These are phyloP conservation scores for Esteya vermicola DNA, from an alignment of 2,329 filamentous ascomycete genomes.

Conservation along the genomic window DNA sequence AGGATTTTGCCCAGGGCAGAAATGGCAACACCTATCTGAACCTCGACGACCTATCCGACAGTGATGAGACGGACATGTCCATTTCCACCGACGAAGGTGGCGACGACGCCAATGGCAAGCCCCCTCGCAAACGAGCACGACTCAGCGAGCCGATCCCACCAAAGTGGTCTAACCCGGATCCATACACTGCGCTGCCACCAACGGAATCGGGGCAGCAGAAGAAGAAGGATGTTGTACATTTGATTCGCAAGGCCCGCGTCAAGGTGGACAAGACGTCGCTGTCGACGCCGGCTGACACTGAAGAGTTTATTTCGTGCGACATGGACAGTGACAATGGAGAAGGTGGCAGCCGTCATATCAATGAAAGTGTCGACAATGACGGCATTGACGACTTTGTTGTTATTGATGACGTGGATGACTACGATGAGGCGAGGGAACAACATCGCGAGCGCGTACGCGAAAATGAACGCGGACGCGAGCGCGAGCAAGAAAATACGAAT, in stretches of 20 bases:
- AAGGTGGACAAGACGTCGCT: slow-evolving; percentile 31
- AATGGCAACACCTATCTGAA: slow-evolving; percentile 36
- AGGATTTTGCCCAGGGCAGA: slow-evolving; percentile 30
- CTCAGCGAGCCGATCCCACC: slow-evolving; percentile 24
- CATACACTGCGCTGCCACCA: slow-evolving; percentile 77
- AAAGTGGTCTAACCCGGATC: slow-evolving; percentile 93
- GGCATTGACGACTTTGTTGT: not conserved
- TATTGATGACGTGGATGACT: slow-evolving; percentile 2
- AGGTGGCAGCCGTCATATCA: not conserved
- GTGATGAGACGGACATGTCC: slow-evolving; percentile 51
- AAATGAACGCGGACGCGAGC: too few species aligned
- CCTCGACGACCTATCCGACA: slow-evolving; percentile 45
- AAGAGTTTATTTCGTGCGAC: slow-evolving; percentile 85
- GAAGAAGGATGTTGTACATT: slow-evolving; percentile 73
- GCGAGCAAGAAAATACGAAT: too few species aligned
- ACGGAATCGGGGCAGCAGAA: slow-evolving; percentile 57
- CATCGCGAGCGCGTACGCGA: too few species aligned
- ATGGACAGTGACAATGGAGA: slow-evolving; percentile 39
- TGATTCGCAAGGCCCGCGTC: slow-evolving; percentile 80
- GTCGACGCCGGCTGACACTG: slow-evolving; percentile 40
- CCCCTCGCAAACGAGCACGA: slow-evolving; percentile 10
- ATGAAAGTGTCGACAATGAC: slow-evolving; percentile 8
- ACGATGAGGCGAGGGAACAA: not conserved
- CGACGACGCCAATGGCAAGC: slow-evolving; percentile 11
- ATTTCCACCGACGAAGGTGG: slow-evolving; percentile 34